A percentile compares a stretch with the other conserved stretches of the same genome.
Evolutionary conservation across 345 rosid species (phyloP).

Genomic region (Kernera saxatilis): DNA sequence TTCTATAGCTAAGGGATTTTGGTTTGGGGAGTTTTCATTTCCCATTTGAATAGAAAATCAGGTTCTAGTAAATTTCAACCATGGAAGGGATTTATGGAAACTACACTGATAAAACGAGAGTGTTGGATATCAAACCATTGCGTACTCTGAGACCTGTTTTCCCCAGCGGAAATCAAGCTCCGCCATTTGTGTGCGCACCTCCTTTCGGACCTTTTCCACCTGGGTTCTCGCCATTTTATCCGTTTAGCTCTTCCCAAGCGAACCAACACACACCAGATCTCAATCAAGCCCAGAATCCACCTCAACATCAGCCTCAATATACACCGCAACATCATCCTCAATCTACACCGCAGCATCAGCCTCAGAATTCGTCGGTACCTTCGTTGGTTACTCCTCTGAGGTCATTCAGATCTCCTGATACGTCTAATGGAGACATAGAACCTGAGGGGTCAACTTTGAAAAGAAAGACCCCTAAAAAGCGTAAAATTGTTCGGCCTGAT

Average conservation of each 20-base stretch:
- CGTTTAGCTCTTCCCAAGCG: slow-evolving; percentile 36
- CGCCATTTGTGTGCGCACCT: slow-evolving; percentile 43
- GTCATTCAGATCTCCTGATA: slow-evolving; percentile 39
- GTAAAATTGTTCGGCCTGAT: neutral
- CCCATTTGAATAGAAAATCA: neutral
- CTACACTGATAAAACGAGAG: slow-evolving; percentile 51
- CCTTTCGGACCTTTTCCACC: slow-evolving; percentile 54
- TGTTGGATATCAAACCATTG: slow-evolving; percentile 72
- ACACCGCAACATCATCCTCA: neutral
- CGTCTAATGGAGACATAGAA: slow-evolving; percentile 23
- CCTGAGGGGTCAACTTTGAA: slow-evolving; percentile 9
- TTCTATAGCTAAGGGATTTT: neutral
- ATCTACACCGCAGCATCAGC: neutral
- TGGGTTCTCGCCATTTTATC: slow-evolving; percentile 66
- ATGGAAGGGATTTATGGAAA: slow-evolving; percentile 50
- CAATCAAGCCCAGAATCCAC: slow-evolving; percentile 34
- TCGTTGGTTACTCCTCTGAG: slow-evolving; percentile 46
- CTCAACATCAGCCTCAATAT: neutral
- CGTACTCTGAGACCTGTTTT: slow-evolving; percentile 64
- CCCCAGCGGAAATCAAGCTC: slow-evolving; percentile 38
- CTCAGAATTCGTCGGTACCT: slow-evolving; percentile 19
- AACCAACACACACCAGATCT: slow-evolving; percentile 34
- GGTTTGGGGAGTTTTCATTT: too few species aligned
- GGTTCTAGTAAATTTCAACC: neutral
- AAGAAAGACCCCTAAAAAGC: slow-evolving; percentile 18